Evolutionary conservation across 2,329 filamentous ascomycete species (phyloP).

Genomic region (Fusarium metavorans): DNA sequence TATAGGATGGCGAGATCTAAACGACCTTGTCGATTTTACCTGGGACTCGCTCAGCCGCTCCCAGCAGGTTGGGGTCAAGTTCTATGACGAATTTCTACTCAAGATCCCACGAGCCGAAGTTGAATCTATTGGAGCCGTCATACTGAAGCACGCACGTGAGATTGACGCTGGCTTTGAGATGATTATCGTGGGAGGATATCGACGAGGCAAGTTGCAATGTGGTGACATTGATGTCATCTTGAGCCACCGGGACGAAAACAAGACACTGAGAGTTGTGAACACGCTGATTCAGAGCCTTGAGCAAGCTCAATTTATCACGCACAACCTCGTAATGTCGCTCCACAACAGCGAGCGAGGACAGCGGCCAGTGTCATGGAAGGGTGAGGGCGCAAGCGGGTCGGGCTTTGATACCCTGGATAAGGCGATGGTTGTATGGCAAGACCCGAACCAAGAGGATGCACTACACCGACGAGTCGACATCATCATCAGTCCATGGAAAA

Average conservation of each 20-base stretch:
- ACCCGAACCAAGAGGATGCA: conserved; percentile 26
- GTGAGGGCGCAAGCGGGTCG: conserved; percentile 54
- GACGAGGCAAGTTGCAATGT: conserved; percentile 78
- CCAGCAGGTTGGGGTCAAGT: conserved; percentile 95
- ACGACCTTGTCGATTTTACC: conserved; percentile 86
- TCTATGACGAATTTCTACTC: conserved; percentile 84
- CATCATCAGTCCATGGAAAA: conserved; percentile 89
- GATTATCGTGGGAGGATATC: conserved; percentile 82
- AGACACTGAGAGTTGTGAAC: conserved; percentile 77
- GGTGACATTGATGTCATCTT: conserved; percentile 91
- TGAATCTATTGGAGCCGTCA: conserved; percentile 71
- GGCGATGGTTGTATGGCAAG: conserved; percentile 91
- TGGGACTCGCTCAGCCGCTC: conserved; percentile 81
- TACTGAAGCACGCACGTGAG: conserved; percentile 75
- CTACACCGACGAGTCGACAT: conserved; percentile 91
- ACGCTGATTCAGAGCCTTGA: conserved; percentile 81
- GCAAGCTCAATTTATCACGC: conserved; percentile 77
- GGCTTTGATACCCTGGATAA: conserved; percentile 94
- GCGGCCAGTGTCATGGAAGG: conserved; percentile 65
- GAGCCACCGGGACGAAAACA: conserved; percentile 77
- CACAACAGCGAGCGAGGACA: conserved; percentile 81
- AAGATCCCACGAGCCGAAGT: conserved; percentile 81
- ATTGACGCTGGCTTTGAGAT: conserved; percentile 68
- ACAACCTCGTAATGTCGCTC: conserved; percentile 79
- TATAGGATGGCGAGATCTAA: conserved; percentile 80